Percentiles rank a stretch among this genome's conserved stretches.
Evolutionary conservation across 495 filamentous ascomycete species (phyloP).

Genomic region (Jackrogersella minutella): DNA sequence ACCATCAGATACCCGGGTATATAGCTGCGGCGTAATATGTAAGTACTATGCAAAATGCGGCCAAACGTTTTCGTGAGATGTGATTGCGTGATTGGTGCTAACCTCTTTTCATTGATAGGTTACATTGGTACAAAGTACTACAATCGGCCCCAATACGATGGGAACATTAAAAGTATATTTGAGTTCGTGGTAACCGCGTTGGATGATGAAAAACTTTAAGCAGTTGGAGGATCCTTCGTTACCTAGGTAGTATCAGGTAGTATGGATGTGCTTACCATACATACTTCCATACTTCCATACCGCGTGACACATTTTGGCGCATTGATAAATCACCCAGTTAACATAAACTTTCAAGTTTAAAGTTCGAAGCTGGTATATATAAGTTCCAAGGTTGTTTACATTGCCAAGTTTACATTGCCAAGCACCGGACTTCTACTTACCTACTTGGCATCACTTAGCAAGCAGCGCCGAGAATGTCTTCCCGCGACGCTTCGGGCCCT

Average conservation of each 20-base stretch:
- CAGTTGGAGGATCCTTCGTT: not conserved
- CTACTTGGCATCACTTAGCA: conserved; percentile 1
- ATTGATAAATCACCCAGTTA: not conserved
- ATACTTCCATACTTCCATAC: not conserved
- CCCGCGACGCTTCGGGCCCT: conserved; percentile 16
- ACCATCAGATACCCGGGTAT: not conserved
- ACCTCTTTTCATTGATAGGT: conserved; percentile 15
- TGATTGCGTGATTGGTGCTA: conserved; percentile 37
- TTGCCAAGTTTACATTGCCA: conserved; percentile 6
- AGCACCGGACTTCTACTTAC: not conserved
- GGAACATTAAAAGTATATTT: not conserved
- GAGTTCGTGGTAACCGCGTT: not conserved
- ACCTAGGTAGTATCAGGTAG: no score
- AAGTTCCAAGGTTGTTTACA: not conserved
- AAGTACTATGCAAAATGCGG: no score
- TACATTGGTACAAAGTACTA: conserved; percentile 12
- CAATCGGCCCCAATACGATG: not conserved
- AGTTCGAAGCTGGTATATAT: not conserved
- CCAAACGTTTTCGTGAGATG: conserved; percentile 22
- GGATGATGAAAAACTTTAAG: not conserved
- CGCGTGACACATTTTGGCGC: conserved; percentile 3
- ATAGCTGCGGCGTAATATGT: no score
- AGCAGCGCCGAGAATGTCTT: conserved; percentile 31
- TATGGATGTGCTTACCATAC: not conserved
- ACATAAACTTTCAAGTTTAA: not conserved